Base-by-base conservation (phyloP, 306 rosid species). In the Myrica gale region DNA sequence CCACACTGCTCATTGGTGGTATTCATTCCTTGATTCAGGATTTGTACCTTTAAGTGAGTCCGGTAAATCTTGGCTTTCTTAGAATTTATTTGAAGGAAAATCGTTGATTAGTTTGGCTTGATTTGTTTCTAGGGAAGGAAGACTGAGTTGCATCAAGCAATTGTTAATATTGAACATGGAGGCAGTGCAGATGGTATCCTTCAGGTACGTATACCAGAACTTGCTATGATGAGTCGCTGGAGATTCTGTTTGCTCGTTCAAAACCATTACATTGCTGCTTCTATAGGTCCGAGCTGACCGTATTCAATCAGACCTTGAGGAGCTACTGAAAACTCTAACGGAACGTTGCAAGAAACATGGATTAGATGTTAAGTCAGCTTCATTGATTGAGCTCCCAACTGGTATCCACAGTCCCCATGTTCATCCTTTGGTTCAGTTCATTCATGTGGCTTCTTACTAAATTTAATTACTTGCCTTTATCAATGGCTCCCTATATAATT, bases 101-200 rank as follows among this genome's bases (percentile, higher is more conserved):
- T n/a, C n/a, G 9, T 54, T 21, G 63, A 57, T 21, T 57, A 39
- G 41, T 42, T 63, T 63, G 39, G 41, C 69, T 16, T 63, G 69
- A 37, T 23, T 81, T 61, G 20, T 74, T 68, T 71, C 68, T 84
- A 92, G 97, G 97, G 81, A 84, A 94, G 97, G 84, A 94, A 90
- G 74, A 76, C 46, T 67, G 98, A 94, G 84, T 79, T 91, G 88
- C 92, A 92, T 80, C 98, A 94, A 80, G 98, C 98, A 78, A 90
- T 94, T 72, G 81, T 89, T 81, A 90, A 88, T 85, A 91, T 94
- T 87, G 95, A 85, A 56, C 97, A 92, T 80, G 98, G 98, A 84
- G 98, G 98, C 77, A 94, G 98, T 78, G 88, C 91, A 4, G 97
- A 94, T 82, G 98, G 98, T 80, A 93, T 93, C 77, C 98, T 94